Evolutionary conservation across 257 asterid genomes (phyloP).

Genomic region (Solanum bulbocastanum): DNA sequence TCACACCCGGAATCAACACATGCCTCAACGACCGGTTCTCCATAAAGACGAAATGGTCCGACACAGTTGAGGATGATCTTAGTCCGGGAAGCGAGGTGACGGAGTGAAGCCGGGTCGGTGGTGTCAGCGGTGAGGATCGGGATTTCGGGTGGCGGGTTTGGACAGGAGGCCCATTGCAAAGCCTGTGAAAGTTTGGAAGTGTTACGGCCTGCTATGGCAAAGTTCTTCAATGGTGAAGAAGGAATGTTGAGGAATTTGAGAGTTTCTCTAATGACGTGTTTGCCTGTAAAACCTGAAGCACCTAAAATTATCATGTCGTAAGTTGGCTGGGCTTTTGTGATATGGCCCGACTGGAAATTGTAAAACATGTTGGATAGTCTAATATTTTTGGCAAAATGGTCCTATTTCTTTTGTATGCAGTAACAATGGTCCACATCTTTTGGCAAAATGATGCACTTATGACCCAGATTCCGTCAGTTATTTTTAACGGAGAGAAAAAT

Average conservation of each 20-base stretch:
- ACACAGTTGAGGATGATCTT: slow-evolving; percentile 61
- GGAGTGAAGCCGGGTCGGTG: slow-evolving; percentile 34
- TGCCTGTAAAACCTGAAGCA: slow-evolving; percentile 92
- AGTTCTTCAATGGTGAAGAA: slow-evolving; percentile 48
- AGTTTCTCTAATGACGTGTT: slow-evolving; percentile 69
- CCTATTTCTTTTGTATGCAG: background rate
- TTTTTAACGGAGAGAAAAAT: background rate
- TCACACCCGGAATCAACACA: slow-evolving; percentile 74
- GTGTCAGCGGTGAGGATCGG: slow-evolving; percentile 66
- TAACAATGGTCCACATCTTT: background rate
- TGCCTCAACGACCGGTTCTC: slow-evolving; percentile 69
- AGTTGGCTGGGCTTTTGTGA: background rate
- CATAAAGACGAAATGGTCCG: slow-evolving; percentile 80
- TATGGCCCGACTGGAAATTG: background rate
- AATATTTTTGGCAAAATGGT: background rate
- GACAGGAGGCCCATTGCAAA: slow-evolving; percentile 56
- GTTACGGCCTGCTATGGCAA: slow-evolving; percentile 80
- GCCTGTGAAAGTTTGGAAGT: slow-evolving; percentile 45
- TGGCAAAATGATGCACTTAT: background rate
- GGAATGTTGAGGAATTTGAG: slow-evolving; percentile 65
- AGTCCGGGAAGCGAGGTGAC: slow-evolving; percentile 46
- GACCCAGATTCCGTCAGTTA: background rate
- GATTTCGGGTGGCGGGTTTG: slow-evolving; percentile 30
- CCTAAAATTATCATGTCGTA: slow-evolving; percentile 69
- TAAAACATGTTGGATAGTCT: background rate